Conservation (phyloP, 371 early-diverging fungal species). For the Lichtheimia ornata region DNA sequence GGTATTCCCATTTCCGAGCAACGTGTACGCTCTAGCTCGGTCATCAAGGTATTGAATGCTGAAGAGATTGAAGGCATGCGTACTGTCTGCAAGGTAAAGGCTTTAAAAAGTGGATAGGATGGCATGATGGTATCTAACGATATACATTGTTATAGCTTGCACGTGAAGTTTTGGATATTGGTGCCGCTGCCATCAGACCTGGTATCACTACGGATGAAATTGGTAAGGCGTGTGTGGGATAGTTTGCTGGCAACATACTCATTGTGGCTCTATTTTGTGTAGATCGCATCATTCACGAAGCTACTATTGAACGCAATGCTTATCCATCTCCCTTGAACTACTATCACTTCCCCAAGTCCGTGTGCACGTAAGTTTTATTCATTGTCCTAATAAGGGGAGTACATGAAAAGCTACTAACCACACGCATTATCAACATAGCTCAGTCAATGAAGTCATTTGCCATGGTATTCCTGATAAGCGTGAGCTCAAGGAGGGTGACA, state of each 20-base stretch:
- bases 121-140: background rate
- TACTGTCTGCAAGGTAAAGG: slow-evolving; percentile 69
- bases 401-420: no score
- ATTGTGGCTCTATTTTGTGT: background rate
- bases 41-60: slow-evolving; percentile 67
- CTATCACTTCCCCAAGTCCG: slow-evolving; percentile 87
- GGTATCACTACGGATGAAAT: slow-evolving; percentile 94
- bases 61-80: slow-evolving; percentile 87
- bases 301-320: slow-evolving; percentile 78
- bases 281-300: slow-evolving; percentile 87
- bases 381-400: no score
- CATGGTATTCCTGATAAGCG: slow-evolving; percentile 93
- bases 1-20: slow-evolving; percentile 74
- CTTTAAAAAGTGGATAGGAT: background rate
- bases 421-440: slow-evolving; percentile 20
- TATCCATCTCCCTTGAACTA: slow-evolving; percentile 97
- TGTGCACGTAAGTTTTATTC: slow-evolving; percentile 79
- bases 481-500: slow-evolving; percentile 88
- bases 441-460: slow-evolving; percentile 78
- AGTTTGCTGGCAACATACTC: background rate
- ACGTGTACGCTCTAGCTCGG: slow-evolving; percentile 52
- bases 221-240: slow-evolving; percentile 25
- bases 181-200: slow-evolving; percentile 72
- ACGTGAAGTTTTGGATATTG: slow-evolving; percentile 86
- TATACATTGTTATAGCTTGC: slow-evolving; percentile 54